These are phyloP conservation scores for Chamaecyparis obtusa DNA, from an alignment of 75 land plant species.

Conservation along the genomic window DNA sequence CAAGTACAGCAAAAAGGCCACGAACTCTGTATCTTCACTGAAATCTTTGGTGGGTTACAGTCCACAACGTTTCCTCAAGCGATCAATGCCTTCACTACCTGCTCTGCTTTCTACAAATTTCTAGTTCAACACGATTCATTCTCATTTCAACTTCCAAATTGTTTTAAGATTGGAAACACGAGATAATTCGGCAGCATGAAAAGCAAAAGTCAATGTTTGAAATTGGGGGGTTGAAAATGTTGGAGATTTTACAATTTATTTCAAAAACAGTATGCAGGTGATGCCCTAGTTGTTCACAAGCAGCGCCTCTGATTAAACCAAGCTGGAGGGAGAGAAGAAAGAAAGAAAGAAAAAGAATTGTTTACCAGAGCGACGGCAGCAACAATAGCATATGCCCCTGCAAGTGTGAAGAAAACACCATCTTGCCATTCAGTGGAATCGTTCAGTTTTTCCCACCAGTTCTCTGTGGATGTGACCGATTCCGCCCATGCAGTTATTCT, in stretches of 20 bases:
- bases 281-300: background rate
- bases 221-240: background rate
- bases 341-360: background rate
- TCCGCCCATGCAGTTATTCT: background rate
- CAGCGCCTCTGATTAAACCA: background rate
- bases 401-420: slow-evolving; percentile 74
- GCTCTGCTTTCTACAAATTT: background rate
- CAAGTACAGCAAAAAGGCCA: background rate
- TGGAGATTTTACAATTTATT: background rate
- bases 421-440: slow-evolving; percentile 76
- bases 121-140: background rate
- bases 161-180: background rate
- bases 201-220: background rate
- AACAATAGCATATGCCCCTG: slow-evolving; percentile 74
- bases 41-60: background rate
- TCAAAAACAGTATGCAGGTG: background rate
- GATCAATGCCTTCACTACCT: background rate
- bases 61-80: background rate
- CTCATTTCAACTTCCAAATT: background rate
- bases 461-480: background rate
- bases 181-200: background rate
- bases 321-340: background rate
- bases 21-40: background rate
- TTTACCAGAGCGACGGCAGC: slow-evolving; percentile 74
- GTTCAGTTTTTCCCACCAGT: slow-evolving; percentile 79